Base-by-base conservation (phyloP, 345 rosid genomes). In the Carallia pectinifolia region DNA sequence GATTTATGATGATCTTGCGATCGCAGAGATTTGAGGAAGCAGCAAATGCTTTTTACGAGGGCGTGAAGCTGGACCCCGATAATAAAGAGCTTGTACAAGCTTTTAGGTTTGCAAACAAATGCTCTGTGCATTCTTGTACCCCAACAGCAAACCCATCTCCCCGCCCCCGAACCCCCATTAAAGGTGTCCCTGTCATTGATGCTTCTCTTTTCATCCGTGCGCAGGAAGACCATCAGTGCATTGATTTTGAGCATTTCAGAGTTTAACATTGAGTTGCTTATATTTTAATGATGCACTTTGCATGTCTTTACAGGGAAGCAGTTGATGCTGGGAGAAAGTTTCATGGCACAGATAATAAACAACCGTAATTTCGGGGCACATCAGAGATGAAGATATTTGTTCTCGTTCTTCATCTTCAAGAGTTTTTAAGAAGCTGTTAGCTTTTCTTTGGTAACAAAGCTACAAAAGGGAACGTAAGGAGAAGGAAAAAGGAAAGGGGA, bases 21-120 rank as follows among this genome's bases (percentile, higher is more conserved):
- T 68, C 53, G 47, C 85, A 91, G 98, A 86, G 85, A 79, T 94
- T 82, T 47, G 89, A 91, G 1, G 97, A 91, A 74, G 98, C 96
- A 30, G 97, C 96, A 61, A 90, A 88, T 83, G 82, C 89, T 33
- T 84, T 91, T 71, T 88, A 85, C 8, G 96, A 94, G 76, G 97
- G 97, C n/a, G 91, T 89, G 72, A 66, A 66, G 71, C 89, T 91
- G 54, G 87, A 85, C 75, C 94, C 94, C 37, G 91, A 88, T 71
- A 87, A 81, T 77, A 85, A 81, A 75, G 91, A 89, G 84, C 86
- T 91, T 23, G 77, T 84, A 15, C 71, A 70, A 44, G 96, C 97
- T 53, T 89, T 91, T 81, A 88, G 96, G 98, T 93, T 71, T 39
- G 86, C 71, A 61, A 31, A 7, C 2, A 54, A 56, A 47, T 27